Evolutionary conservation across 2,329 filamentous ascomycete genomes (phyloP).

Genomic region (Penicillium frequentans): DNA sequence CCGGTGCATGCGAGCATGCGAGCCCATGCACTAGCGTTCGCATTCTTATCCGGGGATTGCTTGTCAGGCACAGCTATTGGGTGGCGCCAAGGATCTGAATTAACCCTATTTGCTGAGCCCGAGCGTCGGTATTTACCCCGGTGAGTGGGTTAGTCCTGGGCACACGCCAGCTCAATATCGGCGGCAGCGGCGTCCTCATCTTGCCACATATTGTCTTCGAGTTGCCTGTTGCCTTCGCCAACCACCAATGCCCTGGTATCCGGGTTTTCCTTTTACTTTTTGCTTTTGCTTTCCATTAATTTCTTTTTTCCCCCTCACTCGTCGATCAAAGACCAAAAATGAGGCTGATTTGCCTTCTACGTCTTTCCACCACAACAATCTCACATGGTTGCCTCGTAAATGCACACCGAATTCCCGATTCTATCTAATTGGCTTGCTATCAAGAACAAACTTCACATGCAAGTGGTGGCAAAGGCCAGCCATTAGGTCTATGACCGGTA

Average conservation of each 20-base stretch:
- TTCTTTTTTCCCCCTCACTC: not conserved
- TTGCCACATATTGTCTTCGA: not conserved
- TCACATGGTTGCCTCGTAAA: not conserved
- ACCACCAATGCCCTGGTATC: not conserved
- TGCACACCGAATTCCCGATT: not conserved
- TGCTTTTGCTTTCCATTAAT: not conserved
- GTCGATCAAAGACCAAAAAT: conserved; percentile 1
- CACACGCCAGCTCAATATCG: conserved; percentile 1
- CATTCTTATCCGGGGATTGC: not conserved
- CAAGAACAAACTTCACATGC: not conserved
- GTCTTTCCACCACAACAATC: not conserved
- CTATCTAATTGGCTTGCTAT: not conserved
- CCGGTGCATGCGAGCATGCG: not conserved
- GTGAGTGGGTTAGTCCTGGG: not conserved
- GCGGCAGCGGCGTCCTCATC: conserved; percentile 4
- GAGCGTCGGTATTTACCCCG: conserved; percentile 1
- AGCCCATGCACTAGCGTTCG: not conserved
- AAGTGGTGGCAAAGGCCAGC: not conserved
- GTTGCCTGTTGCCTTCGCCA: not conserved
- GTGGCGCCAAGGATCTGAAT: conserved; percentile 2
- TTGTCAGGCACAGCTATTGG: conserved; percentile 5
- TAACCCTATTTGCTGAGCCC: conserved; percentile 5
- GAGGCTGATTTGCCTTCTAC: not conserved
- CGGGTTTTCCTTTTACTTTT: not conserved
- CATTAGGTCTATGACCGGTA: not conserved